Evolutionary conservation across 2,329 filamentous ascomycete genomes (phyloP), one percentile per base, ranked within the genome.

Genomic region (Aspergillus ustus): DNA sequence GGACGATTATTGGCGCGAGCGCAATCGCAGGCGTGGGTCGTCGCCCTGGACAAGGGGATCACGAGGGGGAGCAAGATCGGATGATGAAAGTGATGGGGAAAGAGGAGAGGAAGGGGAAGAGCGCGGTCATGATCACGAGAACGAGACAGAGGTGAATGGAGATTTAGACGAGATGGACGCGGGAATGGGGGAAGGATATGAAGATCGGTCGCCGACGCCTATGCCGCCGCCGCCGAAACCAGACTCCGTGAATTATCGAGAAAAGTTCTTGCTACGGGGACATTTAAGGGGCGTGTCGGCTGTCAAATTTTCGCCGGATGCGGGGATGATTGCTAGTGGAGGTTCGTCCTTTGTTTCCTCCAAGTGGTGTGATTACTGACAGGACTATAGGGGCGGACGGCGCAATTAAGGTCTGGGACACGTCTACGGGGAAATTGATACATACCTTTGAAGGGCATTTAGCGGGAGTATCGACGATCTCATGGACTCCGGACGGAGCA

Each of bases 381-480:
- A n/a, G 57, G 40, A 46, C 6, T 69, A 28, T 67, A 85, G 83
- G 92, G 37, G 92, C 94, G 20, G 95, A 99, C 78, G 90, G 87
- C 58, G 95, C 92, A 7, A 86, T 97, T 73, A 96, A 95, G 77
- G 89, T 98, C 62, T 99, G 95, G 93, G 88, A 93, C 73, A 88
- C 91, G 1, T 76, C 78, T 0, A 93, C 90, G 0, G 94, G 93
- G 52, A 85, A 84, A 59, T 89, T 95, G 63, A 87, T 94, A 74
- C 91, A 97, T 71, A 97, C 92, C 0, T 87, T 99, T 25, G 91
- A 97, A 71, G 95, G 93, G 7, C 95, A 99, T 79, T 86, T 97
- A 73, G 93, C 94, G 0, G 95, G 95, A 63, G 88, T 99, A 19
- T 96, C 91, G 34, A 94, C 93, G 44, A 85, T 99, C 52, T 89